A percentile compares a stretch with the other conserved stretches of the same genome.
These are phyloP conservation scores for Moricandia moricandioides DNA, from an alignment of 345 rosid species.

Conservation along the genomic window DNA sequence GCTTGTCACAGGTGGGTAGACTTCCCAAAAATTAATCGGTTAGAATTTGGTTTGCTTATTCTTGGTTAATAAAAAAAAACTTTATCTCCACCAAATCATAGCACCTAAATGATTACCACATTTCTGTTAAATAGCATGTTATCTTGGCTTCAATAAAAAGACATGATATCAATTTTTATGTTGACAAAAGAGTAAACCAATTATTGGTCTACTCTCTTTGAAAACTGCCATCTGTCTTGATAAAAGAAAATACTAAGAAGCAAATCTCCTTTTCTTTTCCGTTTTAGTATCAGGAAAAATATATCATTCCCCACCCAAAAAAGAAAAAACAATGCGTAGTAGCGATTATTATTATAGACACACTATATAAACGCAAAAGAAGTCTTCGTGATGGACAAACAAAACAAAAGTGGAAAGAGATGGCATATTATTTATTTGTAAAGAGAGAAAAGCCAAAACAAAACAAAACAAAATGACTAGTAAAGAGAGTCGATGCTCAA, in stretches of 20 bases:
- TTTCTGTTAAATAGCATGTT: neutral
- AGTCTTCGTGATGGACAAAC: neutral
- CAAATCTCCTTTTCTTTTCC: neutral
- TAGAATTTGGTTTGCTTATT: too few relatives aligned
- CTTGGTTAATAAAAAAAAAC: too few relatives aligned
- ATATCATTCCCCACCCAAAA: neutral
- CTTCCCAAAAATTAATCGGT: too few relatives aligned
- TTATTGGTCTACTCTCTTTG: neutral
- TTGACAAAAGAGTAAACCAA: neutral
- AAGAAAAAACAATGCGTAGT: neutral
- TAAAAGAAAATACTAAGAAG: neutral
- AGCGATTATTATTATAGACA: conserved; percentile 1
- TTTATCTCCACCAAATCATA: neutral
- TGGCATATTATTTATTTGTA: neutral
- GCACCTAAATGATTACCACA: neutral
- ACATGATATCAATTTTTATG: neutral
- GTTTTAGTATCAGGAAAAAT: neutral
- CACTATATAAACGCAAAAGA: neutral
- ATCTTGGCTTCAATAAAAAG: neutral
- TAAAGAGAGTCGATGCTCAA: conserved; percentile 43
- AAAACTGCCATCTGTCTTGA: neutral
- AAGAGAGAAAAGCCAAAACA: neutral
- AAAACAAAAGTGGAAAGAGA: conserved; percentile 1
- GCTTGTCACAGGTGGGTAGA: too few relatives aligned
- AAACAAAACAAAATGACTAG: neutral